Conservation (phyloP, 352 stramenopile genomes). For the Halophytophthora polymorphica region DNA sequence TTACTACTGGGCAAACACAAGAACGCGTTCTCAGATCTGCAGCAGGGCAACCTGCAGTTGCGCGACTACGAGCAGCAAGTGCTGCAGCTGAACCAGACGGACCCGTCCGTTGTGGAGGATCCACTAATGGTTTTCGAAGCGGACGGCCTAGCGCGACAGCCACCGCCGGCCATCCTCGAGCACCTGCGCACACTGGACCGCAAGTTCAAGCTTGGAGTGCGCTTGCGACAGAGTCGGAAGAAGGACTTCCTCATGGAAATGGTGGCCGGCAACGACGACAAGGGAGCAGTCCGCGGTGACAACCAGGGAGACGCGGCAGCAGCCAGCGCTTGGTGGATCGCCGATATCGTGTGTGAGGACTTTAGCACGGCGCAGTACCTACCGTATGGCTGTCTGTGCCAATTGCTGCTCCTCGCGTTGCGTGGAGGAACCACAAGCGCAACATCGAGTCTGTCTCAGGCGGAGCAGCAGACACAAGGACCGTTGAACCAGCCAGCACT, state of each 20-base stretch:
- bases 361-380: slow-evolving; percentile 80
- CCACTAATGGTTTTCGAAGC: slow-evolving; percentile 73
- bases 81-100: slow-evolving; percentile 39
- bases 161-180: slow-evolving; percentile 68
- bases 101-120: slow-evolving; percentile 47
- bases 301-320: slow-evolving; percentile 11
- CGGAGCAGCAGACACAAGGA: slow-evolving; percentile 13
- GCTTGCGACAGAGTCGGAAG: slow-evolving; percentile 70
- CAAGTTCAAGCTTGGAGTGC: slow-evolving; percentile 76
- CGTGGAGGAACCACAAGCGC: slow-evolving; percentile 10
- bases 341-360: slow-evolving; percentile 85
- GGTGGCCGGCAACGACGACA: slow-evolving; percentile 54
- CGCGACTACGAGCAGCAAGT: slow-evolving; percentile 73
- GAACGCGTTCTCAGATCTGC: slow-evolving; percentile 45
- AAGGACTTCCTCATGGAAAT: slow-evolving; percentile 88
- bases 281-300: slow-evolving; percentile 11
- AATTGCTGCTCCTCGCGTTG: slow-evolving; percentile 68
- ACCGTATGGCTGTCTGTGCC: slow-evolving; percentile 69
- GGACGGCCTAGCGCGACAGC: slow-evolving; percentile 61
- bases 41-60: slow-evolving; percentile 60
- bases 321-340: slow-evolving; percentile 75
- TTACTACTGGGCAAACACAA: slow-evolving; percentile 62
- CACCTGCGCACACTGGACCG: slow-evolving; percentile 65
- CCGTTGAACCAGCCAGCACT: slow-evolving; percentile 34
- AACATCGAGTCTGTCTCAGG: slow-evolving; percentile 2